Evolutionary conservation across 2,329 filamentous ascomycete species (phyloP), one percentile per base, ranked within the genome.

Genomic region (Aspergillus sp.): DNA sequence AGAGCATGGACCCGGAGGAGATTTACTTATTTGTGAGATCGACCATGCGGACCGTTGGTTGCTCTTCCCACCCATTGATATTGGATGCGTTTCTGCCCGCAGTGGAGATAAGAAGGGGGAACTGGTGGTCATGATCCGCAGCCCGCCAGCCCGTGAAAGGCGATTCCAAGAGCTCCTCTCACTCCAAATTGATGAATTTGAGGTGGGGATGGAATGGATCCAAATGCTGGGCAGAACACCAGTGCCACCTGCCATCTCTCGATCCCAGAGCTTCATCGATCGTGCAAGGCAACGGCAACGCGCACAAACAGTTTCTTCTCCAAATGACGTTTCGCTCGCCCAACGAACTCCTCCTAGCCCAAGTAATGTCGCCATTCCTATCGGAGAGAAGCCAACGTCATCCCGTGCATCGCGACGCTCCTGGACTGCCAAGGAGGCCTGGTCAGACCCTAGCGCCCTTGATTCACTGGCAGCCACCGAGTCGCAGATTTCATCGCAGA

Each of bases 1-100:
- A n/a, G 84, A 85, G 49, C 81, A 84, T 37, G 84, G 84, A 3
- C 84, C 88, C 61, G 79, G 84, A 49, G 92, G 93, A 6, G 95
- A 99, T 72, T 73, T 99, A n/a, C 83, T 99, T 21, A 89, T 99
- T 56, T 93, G 93, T 64, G 93, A 98, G 73, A 86, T 92, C n/a
- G 91, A 92, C 45, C 84, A 85, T 52, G 82, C 84, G 6, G 87
- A 89, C 14, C 85, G 87, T 53, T 98, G 91, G 87, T 83, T 99
- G 4, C 82, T 99, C 0, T 96, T 99, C 68, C 90, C 93, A n/a
- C 93, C 95, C 1, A 82, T 97, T n/a, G 82, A 87, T 17, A 82
- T 86, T 62, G 81, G 82, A 37, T 83, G 85, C 59, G 83, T 96
- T 19, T 98, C 95, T 12, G 91, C 92, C 50, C 87, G 93, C 40